phyloP scores from a whole-genome alignment of 2,329 filamentous ascomycete species.

The Arthrobotrys iridis region DNA sequence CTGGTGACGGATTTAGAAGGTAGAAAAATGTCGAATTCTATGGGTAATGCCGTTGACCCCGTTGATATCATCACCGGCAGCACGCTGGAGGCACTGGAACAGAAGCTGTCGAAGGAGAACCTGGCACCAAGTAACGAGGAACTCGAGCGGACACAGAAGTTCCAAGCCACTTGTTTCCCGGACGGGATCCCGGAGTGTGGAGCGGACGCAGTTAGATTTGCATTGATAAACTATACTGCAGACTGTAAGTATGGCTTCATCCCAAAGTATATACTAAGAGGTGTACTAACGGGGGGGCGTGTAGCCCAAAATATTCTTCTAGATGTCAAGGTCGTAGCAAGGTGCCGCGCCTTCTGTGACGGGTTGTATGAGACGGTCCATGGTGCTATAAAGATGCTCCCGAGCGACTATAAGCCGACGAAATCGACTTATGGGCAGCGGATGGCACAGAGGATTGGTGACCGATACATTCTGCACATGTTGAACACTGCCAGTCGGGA shows the following conservation, averaged over 20 bases:
- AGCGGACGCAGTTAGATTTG: constrained; percentile 57
- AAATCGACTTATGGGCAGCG: not conserved
- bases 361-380: constrained; percentile 22
- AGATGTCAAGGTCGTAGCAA: not conserved
- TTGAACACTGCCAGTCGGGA: constrained; percentile 26
- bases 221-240: constrained; percentile 47
- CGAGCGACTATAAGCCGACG: not conserved
- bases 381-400: not conserved
- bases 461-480: constrained; percentile 31
- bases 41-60: constrained; percentile 57
- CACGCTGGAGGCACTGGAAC: constrained; percentile 29
- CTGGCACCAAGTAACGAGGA: constrained; percentile 10
- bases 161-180: constrained; percentile 37
- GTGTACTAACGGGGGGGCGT: not conserved
- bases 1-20: constrained; percentile 55
- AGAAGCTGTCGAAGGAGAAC: constrained; percentile 13
- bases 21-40: constrained; percentile 58
- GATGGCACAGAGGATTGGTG: not conserved
- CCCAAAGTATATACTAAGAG: not conserved
- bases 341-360: constrained; percentile 26
- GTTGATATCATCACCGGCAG: constrained; percentile 55
- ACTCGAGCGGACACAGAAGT: not conserved
- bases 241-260: not conserved
- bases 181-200: constrained; percentile 56
- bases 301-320: constrained; percentile 19